phyloP scores from a whole-genome alignment of 305 asterid species.

The Ilex paraguariensis region DNA sequence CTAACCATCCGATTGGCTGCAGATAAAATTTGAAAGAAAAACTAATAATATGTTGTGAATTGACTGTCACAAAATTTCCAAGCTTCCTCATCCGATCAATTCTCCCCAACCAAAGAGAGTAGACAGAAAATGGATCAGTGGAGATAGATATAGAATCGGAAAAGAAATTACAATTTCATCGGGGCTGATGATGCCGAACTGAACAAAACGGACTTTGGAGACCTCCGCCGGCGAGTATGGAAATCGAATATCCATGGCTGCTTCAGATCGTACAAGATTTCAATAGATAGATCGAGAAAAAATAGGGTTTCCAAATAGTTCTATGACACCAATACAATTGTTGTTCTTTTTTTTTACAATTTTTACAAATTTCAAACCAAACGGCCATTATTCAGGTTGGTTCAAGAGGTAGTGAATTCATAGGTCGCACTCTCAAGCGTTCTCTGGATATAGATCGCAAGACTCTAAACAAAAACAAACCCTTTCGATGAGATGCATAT shows the following conservation, averaged over 20 bases:
- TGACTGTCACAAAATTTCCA: neutral
- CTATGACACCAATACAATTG: no score
- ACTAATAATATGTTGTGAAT: neutral
- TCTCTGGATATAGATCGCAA: no score
- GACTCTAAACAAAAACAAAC: no score
- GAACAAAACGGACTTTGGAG: constrained; percentile 75
- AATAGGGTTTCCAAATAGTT: no score
- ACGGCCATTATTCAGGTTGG: no score
- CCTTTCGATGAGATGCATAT: no score
- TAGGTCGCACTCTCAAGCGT: no score
- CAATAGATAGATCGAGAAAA: no score
- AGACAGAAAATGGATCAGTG: neutral
- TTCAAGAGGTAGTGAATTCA: no score
- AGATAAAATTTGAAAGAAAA: neutral
- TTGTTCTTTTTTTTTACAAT: no score
- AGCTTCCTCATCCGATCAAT: neutral
- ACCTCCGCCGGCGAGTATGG: constrained; percentile 96
- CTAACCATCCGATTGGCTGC: neutral
- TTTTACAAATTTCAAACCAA: no score
- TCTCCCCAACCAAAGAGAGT: neutral
- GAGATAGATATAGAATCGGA: neutral
- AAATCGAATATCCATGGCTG: constrained; percentile 74
- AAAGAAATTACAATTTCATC: constrained; percentile 72
- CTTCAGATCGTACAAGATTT: neutral
- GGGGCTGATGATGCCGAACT: constrained; percentile 90